Base-by-base conservation (phyloP, 345 rosid species). In the Salix viminalis region DNA sequence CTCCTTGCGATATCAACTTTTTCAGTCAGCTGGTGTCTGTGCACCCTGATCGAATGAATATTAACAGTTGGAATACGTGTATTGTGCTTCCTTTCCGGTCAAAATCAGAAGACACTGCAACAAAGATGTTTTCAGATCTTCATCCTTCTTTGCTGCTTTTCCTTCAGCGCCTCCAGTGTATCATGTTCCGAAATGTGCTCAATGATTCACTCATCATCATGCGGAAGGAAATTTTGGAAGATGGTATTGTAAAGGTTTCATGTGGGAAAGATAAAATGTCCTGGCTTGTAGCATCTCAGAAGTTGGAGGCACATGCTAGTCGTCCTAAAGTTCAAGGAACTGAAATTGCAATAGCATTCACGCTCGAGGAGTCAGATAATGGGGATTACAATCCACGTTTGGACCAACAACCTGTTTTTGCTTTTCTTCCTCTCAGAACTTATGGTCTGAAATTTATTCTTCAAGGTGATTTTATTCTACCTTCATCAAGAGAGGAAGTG, bases 401-500 rank as follows among this genome's bases (percentile, higher is more conserved):
- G 75, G 85, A 83, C 71, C 89, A 83, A 76, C 97, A 95, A 77
- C 97, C 97, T 41, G 97, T 91, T 75, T 95, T 93, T 86, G 87
- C 99, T 65, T 94, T 87, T 87, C 99, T 94, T 84, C 99, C 99
- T 79, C 79, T 94, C 24, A 87, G 99, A 87, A 90, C 96, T 24
- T 95, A 95, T 70, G 99, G 99, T 76, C 83, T 95, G 77, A 95
- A 92, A 84, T 95, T 95, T 81, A 93, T 95, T 79, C 85, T 95
- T 67, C 97, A 95, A 85, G 99, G 97, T 52, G 99, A 93, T 87
- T 95, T 95, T 84, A 85, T 90, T 81, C 97, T 95, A 73, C 92
- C 99, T n/a, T 91, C 99, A 76, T 95, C 99, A 48, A 89, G 99
- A 83, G 97, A 95, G 85, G 99, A 95, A 83, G 97, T 93, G 79